Conservation (phyloP, 2,329 filamentous ascomycete species). For the Ophiostoma novo-ulmi region DNA sequence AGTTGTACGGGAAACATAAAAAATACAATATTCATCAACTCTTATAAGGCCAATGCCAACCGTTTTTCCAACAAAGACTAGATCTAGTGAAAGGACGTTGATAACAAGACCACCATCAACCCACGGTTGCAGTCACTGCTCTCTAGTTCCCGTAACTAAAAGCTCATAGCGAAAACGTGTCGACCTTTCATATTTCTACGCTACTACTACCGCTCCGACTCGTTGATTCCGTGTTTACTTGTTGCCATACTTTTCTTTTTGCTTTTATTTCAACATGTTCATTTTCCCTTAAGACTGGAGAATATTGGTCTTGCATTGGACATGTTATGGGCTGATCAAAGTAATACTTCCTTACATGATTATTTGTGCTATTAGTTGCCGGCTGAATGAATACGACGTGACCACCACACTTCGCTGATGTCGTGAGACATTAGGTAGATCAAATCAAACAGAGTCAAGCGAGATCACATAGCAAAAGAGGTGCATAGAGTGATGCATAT, state of each 20-base stretch:
- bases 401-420: neutral
- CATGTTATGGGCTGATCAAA: neutral
- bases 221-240: neutral
- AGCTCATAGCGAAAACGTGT: neutral
- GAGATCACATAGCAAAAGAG: neutral
- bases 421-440: neutral
- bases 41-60: too few relatives aligned
- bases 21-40: too few relatives aligned
- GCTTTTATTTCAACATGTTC: neutral
- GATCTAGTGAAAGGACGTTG: neutral
- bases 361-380: neutral
- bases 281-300: neutral
- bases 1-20: too few relatives aligned
- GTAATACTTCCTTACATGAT: neutral
- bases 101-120: neutral
- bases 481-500: neutral
- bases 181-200: neutral
- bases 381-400: neutral
- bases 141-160: neutral
- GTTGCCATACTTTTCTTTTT: neutral
- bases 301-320: neutral
- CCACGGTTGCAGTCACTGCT: neutral
- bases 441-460: neutral
- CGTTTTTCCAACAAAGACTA: too few relatives aligned
- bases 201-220: neutral